Evolutionary conservation across 164 flowering plant genomes (phyloP).

Genomic region (Magnolia officinalis): DNA sequence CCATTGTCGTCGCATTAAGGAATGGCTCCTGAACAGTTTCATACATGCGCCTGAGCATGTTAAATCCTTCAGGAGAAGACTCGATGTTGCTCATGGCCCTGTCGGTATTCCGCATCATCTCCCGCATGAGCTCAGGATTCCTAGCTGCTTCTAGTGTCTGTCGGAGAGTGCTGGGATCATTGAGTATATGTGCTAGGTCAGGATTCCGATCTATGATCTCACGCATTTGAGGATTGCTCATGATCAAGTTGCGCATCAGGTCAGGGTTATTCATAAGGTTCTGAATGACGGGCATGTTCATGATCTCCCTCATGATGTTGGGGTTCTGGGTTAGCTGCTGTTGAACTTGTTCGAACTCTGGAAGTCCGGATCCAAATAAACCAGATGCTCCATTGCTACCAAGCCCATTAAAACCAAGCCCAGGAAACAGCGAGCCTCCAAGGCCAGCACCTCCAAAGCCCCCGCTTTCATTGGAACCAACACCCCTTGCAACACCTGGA

Average conservation of each 20-base stretch:
- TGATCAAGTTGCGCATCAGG: slow-evolving; percentile 70
- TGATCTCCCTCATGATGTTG: slow-evolving; percentile 85
- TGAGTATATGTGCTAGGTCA: slow-evolving; percentile 85
- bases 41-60: slow-evolving; percentile 97
- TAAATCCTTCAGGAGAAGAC: slow-evolving; percentile 93
- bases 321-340: slow-evolving; percentile 86
- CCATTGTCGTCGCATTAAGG: slow-evolving; percentile 80
- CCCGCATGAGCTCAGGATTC: slow-evolving; percentile 96
- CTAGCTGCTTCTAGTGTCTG: slow-evolving; percentile 92
- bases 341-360: slow-evolving; percentile 80
- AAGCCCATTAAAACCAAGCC: slow-evolving; percentile 47
- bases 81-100: slow-evolving; percentile 99
- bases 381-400: slow-evolving; percentile 55
- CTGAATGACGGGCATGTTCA: slow-evolving; percentile 90
- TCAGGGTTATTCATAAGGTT: slow-evolving; percentile 88
- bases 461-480: slow-evolving; percentile 41
- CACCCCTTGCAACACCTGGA: slow-evolving; percentile 24
- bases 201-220: slow-evolving; percentile 90
- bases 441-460: slow-evolving; percentile 49
- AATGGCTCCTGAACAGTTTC: slow-evolving; percentile 97
- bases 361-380: slow-evolving; percentile 74
- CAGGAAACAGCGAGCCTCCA: slow-evolving; percentile 60
- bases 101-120: slow-evolving; percentile 97
- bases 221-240: slow-evolving; percentile 94
- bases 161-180: slow-evolving; percentile 80